Evolutionary conservation across 352 stramenopile species (phyloP), one percentile per base, ranked within the genome.

Genomic region (Globisporangium sylvaticum): DNA sequence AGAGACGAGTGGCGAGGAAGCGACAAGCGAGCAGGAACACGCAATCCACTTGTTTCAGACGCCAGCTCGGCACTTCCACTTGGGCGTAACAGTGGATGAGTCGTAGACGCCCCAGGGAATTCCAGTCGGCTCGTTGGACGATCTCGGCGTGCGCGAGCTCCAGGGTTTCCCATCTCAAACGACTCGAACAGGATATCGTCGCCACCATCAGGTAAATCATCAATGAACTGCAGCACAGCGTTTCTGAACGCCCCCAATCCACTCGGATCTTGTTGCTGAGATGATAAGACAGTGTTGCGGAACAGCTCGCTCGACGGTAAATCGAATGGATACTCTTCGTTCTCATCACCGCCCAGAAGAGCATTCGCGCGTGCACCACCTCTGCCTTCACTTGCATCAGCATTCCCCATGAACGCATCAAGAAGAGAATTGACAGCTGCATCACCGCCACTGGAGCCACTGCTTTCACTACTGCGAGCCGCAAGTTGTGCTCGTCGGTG

Each of bases 1-100:
- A 94, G 74, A 5, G 85, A 88, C 1, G 85, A 89, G 62, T 90
- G 84, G 9, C 84, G 81, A 39, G 86, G 79, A 4, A 94, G 58
- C 0, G 81, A 74, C 39, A 87, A 48, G 8, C 83, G 76, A 54
- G 84, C 80, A 5, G 74, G 72, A 12, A 68, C 56, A 44, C 76
- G 77, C 31, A 77, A 62, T 6, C 62, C 69, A 25, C 65, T 46
- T 3, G 27, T 57, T 29, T 71, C 74, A 1, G 48, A 14, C 20
- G 24, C n/a, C 24, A 65, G 14, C 25, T 72, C 63, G 4, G 61
- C 14, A 24, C 15, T 54, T 63, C 62, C 32, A 20, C 65, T 75
- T 18, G 77, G 72, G 0, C 77, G 77, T 27, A 89, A 53, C 22
- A 89, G 60, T 32, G 80, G 79, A 63, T 89, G 80, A 2, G 66